Base-by-base conservation (phyloP, 2,329 filamentous ascomycete genomes). In the Ophiosphaerella herpotricha region DNA sequence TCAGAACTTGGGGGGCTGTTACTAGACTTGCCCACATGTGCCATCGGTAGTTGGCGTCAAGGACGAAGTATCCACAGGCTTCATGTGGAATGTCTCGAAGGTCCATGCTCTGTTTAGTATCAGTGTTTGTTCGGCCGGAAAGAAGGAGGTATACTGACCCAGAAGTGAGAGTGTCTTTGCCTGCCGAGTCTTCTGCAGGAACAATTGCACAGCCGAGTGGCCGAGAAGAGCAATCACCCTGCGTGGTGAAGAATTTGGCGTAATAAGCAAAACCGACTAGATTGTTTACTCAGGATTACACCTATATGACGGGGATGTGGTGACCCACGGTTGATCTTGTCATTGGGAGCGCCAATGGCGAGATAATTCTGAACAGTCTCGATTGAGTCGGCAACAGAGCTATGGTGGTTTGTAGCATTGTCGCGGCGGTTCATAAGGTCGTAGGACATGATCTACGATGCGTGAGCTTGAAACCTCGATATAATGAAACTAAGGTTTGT, bases 401-500 rank as follows among this genome's bases (percentile, higher is more conserved):
- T 85, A 65, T 89, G 86, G 68, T 90, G 87, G 31, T 75, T 78
- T 3, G 87, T 88, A 8, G 76, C 66, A 37, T 72, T 83, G 72
- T 89, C 83, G 31, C 88, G 83, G 31, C 87, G 63, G 73, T 89
- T 89, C 81, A 88, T 86, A 40, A 90, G 67, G 64, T 90, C 87
- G 67, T 90, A 90, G 1, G 82, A 80, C 86, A 89, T 89, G 55
- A 90, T 75, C 66, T 68, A 18, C 18, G 16, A 24, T 29, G 11
- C 9, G 26, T 29, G 37, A 43, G 13, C 8, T 32, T 42, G 26
- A 47, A 23, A 13, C 26, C 13, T 23, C 6, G 7, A 9, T 4
- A 24, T 7, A 14, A 14, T 36, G 39, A n/a, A 21, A 35, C 34
- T n/a, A 44, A 7, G 5, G 26, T 38, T 9, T 23, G 34, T n/a